Conservation (phyloP, 768 basidiomycete species). For the Psilocybe azurescens region DNA sequence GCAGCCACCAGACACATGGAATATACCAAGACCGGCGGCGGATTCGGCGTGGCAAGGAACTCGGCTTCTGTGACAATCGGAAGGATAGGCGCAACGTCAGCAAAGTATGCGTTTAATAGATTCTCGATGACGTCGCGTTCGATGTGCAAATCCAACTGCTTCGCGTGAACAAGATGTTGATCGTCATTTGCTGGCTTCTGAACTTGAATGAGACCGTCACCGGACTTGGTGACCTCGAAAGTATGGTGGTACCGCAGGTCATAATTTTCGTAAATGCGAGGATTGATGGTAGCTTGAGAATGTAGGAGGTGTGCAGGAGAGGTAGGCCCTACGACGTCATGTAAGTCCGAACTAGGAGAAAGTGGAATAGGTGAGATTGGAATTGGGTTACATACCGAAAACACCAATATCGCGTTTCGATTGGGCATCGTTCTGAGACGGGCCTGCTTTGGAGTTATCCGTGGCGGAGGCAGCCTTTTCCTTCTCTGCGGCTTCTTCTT, state of each 20-base stretch:
- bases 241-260: constrained; percentile 88
- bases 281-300: constrained; percentile 85
- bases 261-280: constrained; percentile 85
- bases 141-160: constrained; percentile 72
- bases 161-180: constrained; percentile 56
- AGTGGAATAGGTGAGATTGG: constrained; percentile 23
- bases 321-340: constrained; percentile 76
- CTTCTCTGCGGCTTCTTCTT: constrained; percentile 64
- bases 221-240: constrained; percentile 83
- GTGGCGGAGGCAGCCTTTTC: constrained; percentile 34
- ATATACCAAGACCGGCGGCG: constrained; percentile 85
- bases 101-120: constrained; percentile 91
- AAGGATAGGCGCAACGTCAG: constrained; percentile 85
- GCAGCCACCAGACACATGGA: constrained; percentile 94
- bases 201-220: constrained; percentile 89
- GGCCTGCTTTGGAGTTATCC: constrained; percentile 34
- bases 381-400: constrained; percentile 51
- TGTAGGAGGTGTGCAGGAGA: constrained; percentile 87
- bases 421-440: constrained; percentile 51
- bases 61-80: constrained; percentile 90
- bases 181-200: constrained; percentile 67
- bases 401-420: constrained; percentile 64
- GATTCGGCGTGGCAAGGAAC: constrained; percentile 77
- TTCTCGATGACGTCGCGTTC: constrained; percentile 80
- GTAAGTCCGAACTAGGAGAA: constrained; percentile 45